phyloP scores from a whole-genome alignment of 202 grass and related monocot genomes.

The Setaria italica region DNA sequence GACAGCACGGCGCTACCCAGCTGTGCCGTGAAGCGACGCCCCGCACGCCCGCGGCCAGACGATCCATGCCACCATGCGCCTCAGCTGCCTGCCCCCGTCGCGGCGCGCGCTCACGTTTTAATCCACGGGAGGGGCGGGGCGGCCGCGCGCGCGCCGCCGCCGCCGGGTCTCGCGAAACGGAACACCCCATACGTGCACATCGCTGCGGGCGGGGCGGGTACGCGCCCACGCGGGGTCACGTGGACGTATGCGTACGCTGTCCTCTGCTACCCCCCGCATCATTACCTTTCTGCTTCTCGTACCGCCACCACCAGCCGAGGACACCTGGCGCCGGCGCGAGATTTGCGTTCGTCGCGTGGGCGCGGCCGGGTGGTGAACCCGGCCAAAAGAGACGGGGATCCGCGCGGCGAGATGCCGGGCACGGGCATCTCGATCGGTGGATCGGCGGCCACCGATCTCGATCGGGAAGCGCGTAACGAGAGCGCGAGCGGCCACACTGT shows the following conservation, averaged over 20 bases:
- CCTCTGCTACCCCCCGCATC: neutral
- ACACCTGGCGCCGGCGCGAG: conserved; percentile 42
- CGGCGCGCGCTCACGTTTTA: neutral
- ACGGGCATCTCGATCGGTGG: neutral
- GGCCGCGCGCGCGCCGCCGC: too few species aligned
- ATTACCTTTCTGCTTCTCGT: neutral
- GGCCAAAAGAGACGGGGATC: conserved; percentile 5
- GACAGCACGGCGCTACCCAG: neutral
- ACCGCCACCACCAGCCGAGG: neutral
- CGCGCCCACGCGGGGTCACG: conserved; percentile 51
- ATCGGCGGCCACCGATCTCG: neutral
- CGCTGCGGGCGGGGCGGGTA: neutral
- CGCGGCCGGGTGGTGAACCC: conserved; percentile 13
- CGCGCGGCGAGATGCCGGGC: neutral
- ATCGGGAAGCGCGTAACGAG: too few species aligned
- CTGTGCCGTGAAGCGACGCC: conserved; percentile 20
- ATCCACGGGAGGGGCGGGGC: too few species aligned
- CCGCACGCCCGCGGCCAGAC: neutral
- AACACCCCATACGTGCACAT: neutral
- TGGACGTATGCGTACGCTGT: conserved; percentile 25
- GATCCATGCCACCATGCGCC: neutral
- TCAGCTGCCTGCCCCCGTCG: neutral
- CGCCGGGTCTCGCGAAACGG: neutral
- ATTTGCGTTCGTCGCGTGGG: conserved; percentile 20
- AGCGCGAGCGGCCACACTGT: neutral